These are phyloP conservation scores for Stephania cephalantha DNA, from an alignment of 164 flowering plant species.

Conservation along the genomic window DNA sequence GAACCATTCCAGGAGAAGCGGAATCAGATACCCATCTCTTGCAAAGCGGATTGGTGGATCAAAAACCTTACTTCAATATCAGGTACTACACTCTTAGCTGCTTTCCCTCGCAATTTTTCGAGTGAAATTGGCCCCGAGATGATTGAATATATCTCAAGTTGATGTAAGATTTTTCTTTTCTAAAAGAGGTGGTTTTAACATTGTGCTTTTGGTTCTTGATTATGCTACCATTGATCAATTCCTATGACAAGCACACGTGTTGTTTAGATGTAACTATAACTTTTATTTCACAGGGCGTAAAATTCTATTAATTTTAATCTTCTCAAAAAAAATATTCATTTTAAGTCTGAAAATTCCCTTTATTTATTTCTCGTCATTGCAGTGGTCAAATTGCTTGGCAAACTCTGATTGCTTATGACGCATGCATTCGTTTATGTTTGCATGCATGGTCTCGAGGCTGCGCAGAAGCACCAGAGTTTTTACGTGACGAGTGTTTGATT, in stretches of 20 bases:
- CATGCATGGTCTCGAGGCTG: slow-evolving; percentile 80
- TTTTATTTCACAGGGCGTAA: neutral
- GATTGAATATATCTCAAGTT: no score
- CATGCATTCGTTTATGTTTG: slow-evolving; percentile 77
- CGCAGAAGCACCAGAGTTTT: slow-evolving; percentile 81
- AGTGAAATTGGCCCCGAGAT: no score
- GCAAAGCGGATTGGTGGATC: slow-evolving; percentile 28
- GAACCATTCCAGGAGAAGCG: slow-evolving; percentile 23
- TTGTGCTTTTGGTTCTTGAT: no score
- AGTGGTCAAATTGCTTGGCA: slow-evolving; percentile 90
- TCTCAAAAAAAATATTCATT: neutral
- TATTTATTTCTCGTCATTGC: slow-evolving; percentile 10
- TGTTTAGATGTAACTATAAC: neutral
- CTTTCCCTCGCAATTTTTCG: no score
- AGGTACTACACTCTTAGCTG: slow-evolving; percentile 27
- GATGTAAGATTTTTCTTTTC: no score
- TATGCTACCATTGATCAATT: neutral
- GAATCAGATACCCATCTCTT: slow-evolving; percentile 29
- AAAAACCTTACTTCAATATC: slow-evolving; percentile 34
- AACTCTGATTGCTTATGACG: slow-evolving; percentile 80
- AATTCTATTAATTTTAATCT: neutral
- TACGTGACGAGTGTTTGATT: slow-evolving; percentile 66
- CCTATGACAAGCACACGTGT: neutral
- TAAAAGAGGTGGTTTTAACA: no score
- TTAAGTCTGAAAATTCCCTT: neutral